Evolutionary conservation across 352 stramenopile genomes (phyloP).

Genomic region (Halophytophthora batemanensis): DNA sequence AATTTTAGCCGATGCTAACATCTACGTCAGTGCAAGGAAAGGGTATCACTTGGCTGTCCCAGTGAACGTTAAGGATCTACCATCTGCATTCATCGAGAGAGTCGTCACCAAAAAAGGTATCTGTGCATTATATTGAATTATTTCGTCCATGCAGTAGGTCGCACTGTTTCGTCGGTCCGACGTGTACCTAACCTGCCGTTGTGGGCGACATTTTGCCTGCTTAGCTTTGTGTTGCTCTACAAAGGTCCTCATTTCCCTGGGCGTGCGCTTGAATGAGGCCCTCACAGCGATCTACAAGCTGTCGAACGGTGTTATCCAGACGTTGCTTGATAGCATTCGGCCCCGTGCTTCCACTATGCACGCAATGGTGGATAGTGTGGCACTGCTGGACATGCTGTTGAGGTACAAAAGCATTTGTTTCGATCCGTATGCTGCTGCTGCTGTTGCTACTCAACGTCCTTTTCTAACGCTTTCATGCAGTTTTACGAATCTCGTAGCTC

Average conservation of each 20-base stretch:
- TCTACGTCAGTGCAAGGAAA: slow-evolving; percentile 34
- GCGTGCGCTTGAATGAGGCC: slow-evolving; percentile 77
- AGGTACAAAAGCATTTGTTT: slow-evolving; percentile 39
- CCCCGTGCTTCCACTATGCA: slow-evolving; percentile 75
- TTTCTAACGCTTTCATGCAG: slow-evolving; percentile 24
- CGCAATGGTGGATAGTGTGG: slow-evolving; percentile 84
- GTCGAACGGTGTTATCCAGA: slow-evolving; percentile 84
- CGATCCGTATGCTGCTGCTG: no score
- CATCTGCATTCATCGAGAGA: slow-evolving; percentile 59
- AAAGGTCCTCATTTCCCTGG: slow-evolving; percentile 82
- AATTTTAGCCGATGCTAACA: background rate
- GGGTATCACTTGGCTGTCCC: slow-evolving; percentile 75
- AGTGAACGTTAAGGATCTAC: slow-evolving; percentile 51
- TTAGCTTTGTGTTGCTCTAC: slow-evolving; percentile 86
- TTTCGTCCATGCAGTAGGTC: background rate
- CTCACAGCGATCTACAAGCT: slow-evolving; percentile 86
- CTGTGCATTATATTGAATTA: background rate
- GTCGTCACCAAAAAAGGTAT: slow-evolving; percentile 63
- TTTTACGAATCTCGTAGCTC: slow-evolving; percentile 86
- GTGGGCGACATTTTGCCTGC: slow-evolving; percentile 5
- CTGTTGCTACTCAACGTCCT: no score
- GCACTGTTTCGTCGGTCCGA: background rate
- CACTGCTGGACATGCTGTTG: slow-evolving; percentile 91
- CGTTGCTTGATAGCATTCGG: slow-evolving; percentile 77
- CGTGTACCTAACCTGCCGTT: slow-evolving; percentile 7